Evolutionary conservation across 176 grass and related monocot species (phyloP).

Genomic region (Tillandsia leiboldiana): DNA sequence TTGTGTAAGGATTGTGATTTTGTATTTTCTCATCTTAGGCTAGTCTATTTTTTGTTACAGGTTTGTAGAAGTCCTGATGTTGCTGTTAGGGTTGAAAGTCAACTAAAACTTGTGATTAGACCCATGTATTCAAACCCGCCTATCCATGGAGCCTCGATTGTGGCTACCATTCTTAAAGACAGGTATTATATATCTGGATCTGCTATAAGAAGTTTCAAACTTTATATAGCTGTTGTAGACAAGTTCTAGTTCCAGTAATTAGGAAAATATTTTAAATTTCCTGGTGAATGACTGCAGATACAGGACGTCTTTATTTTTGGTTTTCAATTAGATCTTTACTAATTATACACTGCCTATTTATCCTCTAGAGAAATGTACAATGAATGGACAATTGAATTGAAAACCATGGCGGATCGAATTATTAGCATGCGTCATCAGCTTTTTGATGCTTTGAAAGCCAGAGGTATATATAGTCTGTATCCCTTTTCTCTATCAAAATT

Average conservation of each 20-base stretch:
- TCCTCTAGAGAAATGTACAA: conserved; percentile 60
- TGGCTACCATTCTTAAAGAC: conserved; percentile 82
- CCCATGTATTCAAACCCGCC: conserved; percentile 98
- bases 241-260: background rate
- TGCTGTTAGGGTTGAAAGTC: conserved; percentile 86
- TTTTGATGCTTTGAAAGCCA: conserved; percentile 65
- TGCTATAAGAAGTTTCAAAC: background rate
- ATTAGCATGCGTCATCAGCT: conserved; percentile 88
- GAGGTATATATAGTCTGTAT: conserved; percentile 36
- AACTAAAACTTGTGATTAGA: conserved; percentile 98
- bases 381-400: conserved; percentile 93
- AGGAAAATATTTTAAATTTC: background rate
- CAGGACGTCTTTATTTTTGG: background rate
- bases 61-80: conserved; percentile 78
- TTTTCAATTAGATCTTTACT: background rate
- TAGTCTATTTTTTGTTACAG: conserved; percentile 35
- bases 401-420: conserved; percentile 94
- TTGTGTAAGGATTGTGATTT: too few species aligned
- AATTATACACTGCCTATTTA: background rate
- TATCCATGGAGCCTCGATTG: conserved; percentile 90
- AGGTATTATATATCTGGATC: conserved; percentile 33
- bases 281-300: background rate
- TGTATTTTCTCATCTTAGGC: background rate
- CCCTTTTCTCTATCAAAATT: background rate
- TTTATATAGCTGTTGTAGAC: background rate